Percentiles rank a stretch among this genome's conserved stretches.
Evolutionary conservation across 176 grass and related monocot genomes (phyloP).

Genomic region (Raddia guianensis): DNA sequence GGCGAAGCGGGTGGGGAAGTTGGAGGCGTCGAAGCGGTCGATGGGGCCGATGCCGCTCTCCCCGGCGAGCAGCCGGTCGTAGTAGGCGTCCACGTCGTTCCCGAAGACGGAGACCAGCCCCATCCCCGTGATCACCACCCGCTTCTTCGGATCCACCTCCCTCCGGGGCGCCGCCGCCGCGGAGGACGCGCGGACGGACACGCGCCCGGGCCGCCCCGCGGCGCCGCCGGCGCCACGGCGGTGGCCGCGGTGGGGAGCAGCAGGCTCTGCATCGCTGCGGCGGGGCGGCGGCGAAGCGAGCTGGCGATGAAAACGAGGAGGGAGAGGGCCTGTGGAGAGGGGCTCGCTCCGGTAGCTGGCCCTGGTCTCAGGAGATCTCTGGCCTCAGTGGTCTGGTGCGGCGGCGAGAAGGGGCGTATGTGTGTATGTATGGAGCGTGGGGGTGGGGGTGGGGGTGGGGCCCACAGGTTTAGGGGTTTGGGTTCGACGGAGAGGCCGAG

Average conservation of each 20-base stretch:
- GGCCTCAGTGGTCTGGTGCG: no score
- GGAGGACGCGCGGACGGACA: constrained; percentile 41
- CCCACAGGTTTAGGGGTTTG: no score
- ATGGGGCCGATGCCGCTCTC: constrained; percentile 78
- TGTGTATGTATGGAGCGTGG: no score
- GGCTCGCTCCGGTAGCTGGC: no score
- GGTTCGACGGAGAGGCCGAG: no score
- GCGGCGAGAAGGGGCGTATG: no score
- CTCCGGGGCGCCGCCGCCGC: constrained; percentile 36
- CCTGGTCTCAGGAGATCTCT: no score
- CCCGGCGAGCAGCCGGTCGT: constrained; percentile 81
- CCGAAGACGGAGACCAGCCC: constrained; percentile 90
- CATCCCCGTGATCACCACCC: constrained; percentile 94
- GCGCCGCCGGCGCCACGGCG: constrained; percentile 1
- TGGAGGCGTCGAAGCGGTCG: constrained; percentile 87
- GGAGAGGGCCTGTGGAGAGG: background rate
- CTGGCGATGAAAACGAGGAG: constrained; percentile 53
- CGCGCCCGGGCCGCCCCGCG: background rate
- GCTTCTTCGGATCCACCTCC: constrained; percentile 88
- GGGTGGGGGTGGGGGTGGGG: no score
- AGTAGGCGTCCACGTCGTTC: constrained; percentile 79
- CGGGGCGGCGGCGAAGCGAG: constrained; percentile 17
- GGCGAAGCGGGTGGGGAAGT: constrained; percentile 86
- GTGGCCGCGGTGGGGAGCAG: constrained; percentile 50
- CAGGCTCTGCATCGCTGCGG: constrained; percentile 63